These are phyloP conservation scores for Theobroma cacao DNA, from an alignment of 345 rosid genomes.

Conservation along the genomic window DNA sequence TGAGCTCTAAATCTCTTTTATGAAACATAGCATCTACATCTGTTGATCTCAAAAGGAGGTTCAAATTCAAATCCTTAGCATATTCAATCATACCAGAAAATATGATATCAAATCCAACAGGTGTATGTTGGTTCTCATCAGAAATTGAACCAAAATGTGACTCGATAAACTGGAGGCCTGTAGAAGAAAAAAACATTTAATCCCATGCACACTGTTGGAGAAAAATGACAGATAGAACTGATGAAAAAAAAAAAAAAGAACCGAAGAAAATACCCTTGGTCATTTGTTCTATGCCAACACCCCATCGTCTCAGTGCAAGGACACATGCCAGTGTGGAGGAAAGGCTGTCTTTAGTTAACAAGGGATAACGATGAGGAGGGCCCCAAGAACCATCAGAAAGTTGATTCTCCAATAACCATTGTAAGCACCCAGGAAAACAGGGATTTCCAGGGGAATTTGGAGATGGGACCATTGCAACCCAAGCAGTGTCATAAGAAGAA, in stretches of 20 bases:
- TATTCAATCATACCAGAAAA: slow-evolving; percentile 80
- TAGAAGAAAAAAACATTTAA: slow-evolving; percentile 14
- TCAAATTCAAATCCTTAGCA: slow-evolving; percentile 61
- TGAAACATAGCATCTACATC: slow-evolving; percentile 45
- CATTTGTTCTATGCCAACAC: slow-evolving; percentile 61
- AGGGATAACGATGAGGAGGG: slow-evolving; percentile 38
- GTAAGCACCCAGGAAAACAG: slow-evolving; percentile 64
- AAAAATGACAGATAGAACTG: not conserved
- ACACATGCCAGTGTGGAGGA: slow-evolving; percentile 77
- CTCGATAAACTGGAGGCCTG: slow-evolving; percentile 75
- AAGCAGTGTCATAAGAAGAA: slow-evolving; percentile 86
- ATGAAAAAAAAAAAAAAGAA: too few species aligned
- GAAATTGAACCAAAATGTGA: slow-evolving; percentile 48
- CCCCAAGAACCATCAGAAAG: slow-evolving; percentile 85
- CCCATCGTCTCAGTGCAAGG: slow-evolving; percentile 79
- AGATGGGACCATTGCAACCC: slow-evolving; percentile 91
- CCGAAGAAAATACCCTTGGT: slow-evolving; percentile 39
- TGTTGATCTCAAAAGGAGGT: slow-evolving; percentile 48
- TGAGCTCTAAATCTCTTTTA: slow-evolving; percentile 54
- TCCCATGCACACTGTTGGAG: slow-evolving; percentile 1
- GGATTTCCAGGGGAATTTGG: slow-evolving; percentile 43
- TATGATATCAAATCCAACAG: slow-evolving; percentile 75
- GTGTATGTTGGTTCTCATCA: slow-evolving; percentile 55
- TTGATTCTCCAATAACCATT: slow-evolving; percentile 81
- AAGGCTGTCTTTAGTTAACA: slow-evolving; percentile 55